These are phyloP conservation scores for Mycena maculata DNA, from an alignment of 768 basidiomycete species.

Conservation along the genomic window DNA sequence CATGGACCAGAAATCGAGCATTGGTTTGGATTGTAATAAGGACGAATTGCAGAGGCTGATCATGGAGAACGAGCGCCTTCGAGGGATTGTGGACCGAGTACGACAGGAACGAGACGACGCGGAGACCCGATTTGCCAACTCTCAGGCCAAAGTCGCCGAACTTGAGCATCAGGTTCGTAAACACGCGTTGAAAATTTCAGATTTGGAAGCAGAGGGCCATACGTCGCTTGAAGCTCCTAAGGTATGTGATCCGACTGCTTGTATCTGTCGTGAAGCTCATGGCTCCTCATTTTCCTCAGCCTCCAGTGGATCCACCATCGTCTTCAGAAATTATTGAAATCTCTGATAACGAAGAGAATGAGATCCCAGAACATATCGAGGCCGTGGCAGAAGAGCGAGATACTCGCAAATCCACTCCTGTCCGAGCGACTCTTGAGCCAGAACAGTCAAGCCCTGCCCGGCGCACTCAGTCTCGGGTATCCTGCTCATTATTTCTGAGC, in stretches of 20 bases:
- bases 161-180: constrained; percentile 10
- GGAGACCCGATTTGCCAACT: neutral
- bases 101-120: constrained; percentile 16
- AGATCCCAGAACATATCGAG: no score
- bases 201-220: neutral
- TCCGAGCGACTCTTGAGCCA: neutral
- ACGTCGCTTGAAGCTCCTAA: neutral
- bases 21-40: neutral
- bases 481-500: neutral
- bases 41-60: constrained; percentile 3
- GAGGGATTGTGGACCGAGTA: constrained; percentile 7
- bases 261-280: no score
- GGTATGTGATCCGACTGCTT: neutral
- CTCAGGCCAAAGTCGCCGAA: neutral
- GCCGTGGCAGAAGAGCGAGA: neutral
- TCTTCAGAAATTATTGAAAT: constrained; percentile 18
- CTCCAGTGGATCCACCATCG: neutral
- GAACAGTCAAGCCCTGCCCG: neutral
- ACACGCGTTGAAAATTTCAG: neutral
- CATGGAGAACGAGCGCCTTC: constrained; percentile 3
- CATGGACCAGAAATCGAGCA: neutral
- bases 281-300: neutral
- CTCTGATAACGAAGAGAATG: constrained; percentile 15
- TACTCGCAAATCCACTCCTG: neutral
- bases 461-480: neutral